Evolutionary conservation across 1,284 basidiomycete species (phyloP).

Genomic region (Entoloma clypeatum): DNA sequence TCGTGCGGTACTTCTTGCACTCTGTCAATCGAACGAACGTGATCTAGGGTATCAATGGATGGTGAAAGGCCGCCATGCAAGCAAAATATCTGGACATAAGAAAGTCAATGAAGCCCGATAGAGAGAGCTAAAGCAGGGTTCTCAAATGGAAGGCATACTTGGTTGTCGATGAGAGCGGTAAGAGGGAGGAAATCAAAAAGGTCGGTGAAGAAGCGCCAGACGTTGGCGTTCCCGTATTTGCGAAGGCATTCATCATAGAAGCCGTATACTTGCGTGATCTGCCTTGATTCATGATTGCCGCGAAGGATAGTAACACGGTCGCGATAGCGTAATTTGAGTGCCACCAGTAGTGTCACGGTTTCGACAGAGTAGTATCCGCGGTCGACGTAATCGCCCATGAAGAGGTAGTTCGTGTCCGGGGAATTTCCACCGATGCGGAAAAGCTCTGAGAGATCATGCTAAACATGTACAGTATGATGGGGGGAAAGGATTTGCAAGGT

Average conservation of each 20-base stretch:
- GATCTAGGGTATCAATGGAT: constrained; percentile 99
- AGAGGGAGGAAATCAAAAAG: constrained; percentile 97
- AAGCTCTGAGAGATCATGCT: constrained; percentile 99
- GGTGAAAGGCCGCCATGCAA: constrained; percentile 98
- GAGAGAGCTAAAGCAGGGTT: background rate
- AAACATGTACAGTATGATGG: constrained; percentile 15
- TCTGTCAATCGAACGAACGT: constrained; percentile 96
- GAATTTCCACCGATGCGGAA: constrained; percentile 99
- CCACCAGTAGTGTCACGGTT: constrained; percentile 97
- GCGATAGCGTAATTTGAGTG: constrained; percentile 96
- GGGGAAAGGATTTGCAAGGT: constrained; percentile 18
- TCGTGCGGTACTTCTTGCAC: constrained; percentile 99
- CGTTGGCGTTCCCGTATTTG: constrained; percentile 99
- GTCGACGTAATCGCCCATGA: constrained; percentile 99
- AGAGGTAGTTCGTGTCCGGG: constrained; percentile 99
- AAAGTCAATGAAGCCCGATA: constrained; percentile 12
- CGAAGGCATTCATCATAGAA: constrained; percentile 99
- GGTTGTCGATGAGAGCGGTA: constrained; percentile 97
- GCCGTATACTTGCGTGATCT: constrained; percentile 99
- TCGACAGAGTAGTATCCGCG: constrained; percentile 99
- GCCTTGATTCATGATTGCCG: constrained; percentile 97
- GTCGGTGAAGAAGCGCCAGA: constrained; percentile 99
- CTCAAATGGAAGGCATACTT: constrained; percentile 58
- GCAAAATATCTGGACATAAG: constrained; percentile 85
- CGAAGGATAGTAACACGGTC: constrained; percentile 98